Conservation (phyloP, 2,329 filamentous ascomycete species). For the Paecilomyces fulvus region DNA sequence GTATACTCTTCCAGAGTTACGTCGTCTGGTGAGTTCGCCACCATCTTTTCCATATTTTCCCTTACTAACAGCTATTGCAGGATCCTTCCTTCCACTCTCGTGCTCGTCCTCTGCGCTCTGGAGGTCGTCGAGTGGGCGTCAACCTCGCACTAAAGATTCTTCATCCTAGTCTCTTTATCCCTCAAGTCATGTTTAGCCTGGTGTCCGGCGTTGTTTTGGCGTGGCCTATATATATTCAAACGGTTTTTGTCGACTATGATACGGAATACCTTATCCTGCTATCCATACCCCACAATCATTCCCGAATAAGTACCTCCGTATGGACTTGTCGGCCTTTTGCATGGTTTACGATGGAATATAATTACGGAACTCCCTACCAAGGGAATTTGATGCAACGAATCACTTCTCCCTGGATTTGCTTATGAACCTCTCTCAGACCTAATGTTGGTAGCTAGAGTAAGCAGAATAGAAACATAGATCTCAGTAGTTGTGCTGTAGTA, state of each 20-base stretch:
- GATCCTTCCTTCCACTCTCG: conserved; percentile 87
- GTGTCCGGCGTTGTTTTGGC: background rate
- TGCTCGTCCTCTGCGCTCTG: conserved; percentile 83
- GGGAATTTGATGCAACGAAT: background rate
- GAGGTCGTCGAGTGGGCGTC: conserved; percentile 85
- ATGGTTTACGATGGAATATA: background rate
- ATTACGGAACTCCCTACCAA: background rate
- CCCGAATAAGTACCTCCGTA: background rate
- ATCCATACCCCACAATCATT: conserved; percentile 5
- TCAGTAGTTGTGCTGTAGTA: background rate
- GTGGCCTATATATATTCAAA: background rate
- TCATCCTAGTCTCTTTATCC: background rate
- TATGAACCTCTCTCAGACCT: no score
- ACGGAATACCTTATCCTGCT: background rate
- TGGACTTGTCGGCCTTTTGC: background rate
- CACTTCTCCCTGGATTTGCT: background rate
- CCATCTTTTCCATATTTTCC: background rate
- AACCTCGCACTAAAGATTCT: background rate
- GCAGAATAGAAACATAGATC: background rate
- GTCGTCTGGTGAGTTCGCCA: conserved; percentile 67
- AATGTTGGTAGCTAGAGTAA: background rate
- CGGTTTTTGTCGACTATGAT: background rate
- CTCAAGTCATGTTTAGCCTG: background rate
- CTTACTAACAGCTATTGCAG: conserved; percentile 33
- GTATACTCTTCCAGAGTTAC: conserved; percentile 89